A percentile compares a stretch with the other conserved stretches of the same genome.
Conservation (phyloP, 2,329 filamentous ascomycete species). For the Endothia cerciana region DNA sequence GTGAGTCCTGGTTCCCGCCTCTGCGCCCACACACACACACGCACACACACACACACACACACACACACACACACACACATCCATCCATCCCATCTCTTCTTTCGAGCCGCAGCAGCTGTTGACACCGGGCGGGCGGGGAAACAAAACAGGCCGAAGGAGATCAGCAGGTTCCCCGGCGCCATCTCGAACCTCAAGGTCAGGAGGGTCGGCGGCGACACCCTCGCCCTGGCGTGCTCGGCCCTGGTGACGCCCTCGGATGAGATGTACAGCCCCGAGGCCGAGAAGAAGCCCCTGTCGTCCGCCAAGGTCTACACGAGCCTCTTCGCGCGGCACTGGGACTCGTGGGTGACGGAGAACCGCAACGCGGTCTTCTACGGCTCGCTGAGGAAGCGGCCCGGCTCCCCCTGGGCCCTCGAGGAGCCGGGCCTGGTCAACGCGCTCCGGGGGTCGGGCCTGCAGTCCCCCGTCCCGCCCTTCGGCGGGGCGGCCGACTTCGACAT, state of each 20-base stretch:
- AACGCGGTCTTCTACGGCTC: constrained; percentile 75
- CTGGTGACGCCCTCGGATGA: constrained; percentile 69
- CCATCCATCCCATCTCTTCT: not conserved
- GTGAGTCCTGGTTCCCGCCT: constrained; percentile 42
- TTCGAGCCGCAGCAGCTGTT: not conserved
- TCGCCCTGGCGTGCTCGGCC: constrained; percentile 64
- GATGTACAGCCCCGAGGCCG: constrained; percentile 67
- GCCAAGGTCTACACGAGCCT: constrained; percentile 75
- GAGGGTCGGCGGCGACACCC: constrained; percentile 50
- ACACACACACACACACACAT: no score
- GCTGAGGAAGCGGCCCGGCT: constrained; percentile 48
- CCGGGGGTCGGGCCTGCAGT: constrained; percentile 61
- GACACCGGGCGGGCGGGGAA: not conserved
- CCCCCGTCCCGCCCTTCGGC: constrained; percentile 77
- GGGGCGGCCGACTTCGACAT: constrained; percentile 82
- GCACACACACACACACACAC: no score
- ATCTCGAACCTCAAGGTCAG: constrained; percentile 65
- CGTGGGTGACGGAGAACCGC: constrained; percentile 70
- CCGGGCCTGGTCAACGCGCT: constrained; percentile 66
- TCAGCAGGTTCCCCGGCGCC: constrained; percentile 54
- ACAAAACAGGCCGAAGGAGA: constrained; percentile 45
- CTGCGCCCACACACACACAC: no score
- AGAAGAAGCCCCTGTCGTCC: constrained; percentile 62
- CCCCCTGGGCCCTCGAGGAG: constrained; percentile 46
- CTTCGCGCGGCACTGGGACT: constrained; percentile 83